Base-by-base conservation (phyloP, 2,329 filamentous ascomycete species). In the Phoma sp. region DNA sequence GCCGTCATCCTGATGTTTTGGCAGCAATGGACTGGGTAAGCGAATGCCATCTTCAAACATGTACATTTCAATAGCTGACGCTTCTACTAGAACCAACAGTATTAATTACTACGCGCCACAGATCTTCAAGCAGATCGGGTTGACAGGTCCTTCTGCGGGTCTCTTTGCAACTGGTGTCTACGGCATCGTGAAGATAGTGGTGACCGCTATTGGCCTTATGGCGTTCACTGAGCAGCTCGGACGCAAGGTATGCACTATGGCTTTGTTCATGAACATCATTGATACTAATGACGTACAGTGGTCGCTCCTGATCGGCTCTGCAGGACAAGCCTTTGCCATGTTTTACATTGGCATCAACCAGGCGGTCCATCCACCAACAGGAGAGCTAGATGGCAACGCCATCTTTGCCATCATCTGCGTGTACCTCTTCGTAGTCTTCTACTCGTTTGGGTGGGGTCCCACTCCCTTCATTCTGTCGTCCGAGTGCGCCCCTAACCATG, bases 331-430 rank as follows among this genome's bases (percentile, higher is more conserved):
- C 0, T 78, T 78, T 52, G 74, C 75, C 48, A 79, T 80, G 77
- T 66, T 61, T 45, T 70, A 70, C 57, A 70, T 69, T 45, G 65
- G 67, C 8, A 27, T 71, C 36, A 74, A 76, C 46, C 60, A 63
- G 35, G 72, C 72, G 3, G 67, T 75, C 14, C 67, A 76, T 52
- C 72, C 73, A 22, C 65, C 64, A 0, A 65, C 61, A 1, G 71
- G 71, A 7, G 63, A 62, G 25, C 69, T 75, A n/a, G 69, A 67
- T 36, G 73, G 73, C 42, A 70, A 67, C 38, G 68, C 68, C 52
- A 75, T 74, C 41, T 78, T 82, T 43, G 76, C 78, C 7, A 81
- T 83, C 68, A 75, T 82, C 46, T 82, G 80, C 66, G 78, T 83
- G 4, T 82, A 82, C 56, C 68, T 79, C 6, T 79, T 78, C 47